Evolutionary conservation across 208 protist genomes (phyloP), one percentile per base, ranked within the genome.

Genomic region (Crithidia expoeki): DNA sequence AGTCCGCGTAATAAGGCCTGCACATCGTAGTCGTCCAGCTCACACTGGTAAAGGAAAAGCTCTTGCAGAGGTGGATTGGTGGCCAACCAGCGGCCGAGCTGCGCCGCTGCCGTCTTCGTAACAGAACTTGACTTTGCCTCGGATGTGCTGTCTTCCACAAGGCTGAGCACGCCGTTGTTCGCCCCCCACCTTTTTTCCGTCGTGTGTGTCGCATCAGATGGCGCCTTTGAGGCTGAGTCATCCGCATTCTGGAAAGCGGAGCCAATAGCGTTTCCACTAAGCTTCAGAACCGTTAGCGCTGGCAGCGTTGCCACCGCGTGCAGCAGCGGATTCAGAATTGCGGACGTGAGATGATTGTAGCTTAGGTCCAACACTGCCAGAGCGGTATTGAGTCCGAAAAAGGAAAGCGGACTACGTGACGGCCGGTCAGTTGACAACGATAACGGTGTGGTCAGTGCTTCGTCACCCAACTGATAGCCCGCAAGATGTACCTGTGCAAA

Each of bases 1-100:
- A 94, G 76, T 4, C 68, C 84, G 17, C 79, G 49, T 10, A 92
- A 60, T 16, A 93, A 33, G 6, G 66, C 65, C 30, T 82, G 70
- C 58, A 87, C 74, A 44, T 85, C 85, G 16, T 19, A 44, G 40
- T 95, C 90, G 53, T 65, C 69, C n/a, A 95, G 67, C 4, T 51
- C 74, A 44, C 89, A 92, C 52, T 95, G 80, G 42, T 83, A 85
- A 10, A 95, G 55, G 12, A 72, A 83, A n/a, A 94, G 66, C 51
- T 69, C 63, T 32, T 76, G 73, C 28, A 94, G 72, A 3, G 80
- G 60, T 23, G 84, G 79, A 63, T 84, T 67, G 0, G 44, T 74
- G 11, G 63, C 63, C 3, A 90, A 74, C 72, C 79, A 89, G 30
- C 62, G n/a, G 2, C 80, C 71, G 27, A 78, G 73, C 34, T 55